Evolutionary conservation across 2,329 filamentous ascomycete genomes (phyloP).

Genomic region (Nigrospora osmanthi): DNA sequence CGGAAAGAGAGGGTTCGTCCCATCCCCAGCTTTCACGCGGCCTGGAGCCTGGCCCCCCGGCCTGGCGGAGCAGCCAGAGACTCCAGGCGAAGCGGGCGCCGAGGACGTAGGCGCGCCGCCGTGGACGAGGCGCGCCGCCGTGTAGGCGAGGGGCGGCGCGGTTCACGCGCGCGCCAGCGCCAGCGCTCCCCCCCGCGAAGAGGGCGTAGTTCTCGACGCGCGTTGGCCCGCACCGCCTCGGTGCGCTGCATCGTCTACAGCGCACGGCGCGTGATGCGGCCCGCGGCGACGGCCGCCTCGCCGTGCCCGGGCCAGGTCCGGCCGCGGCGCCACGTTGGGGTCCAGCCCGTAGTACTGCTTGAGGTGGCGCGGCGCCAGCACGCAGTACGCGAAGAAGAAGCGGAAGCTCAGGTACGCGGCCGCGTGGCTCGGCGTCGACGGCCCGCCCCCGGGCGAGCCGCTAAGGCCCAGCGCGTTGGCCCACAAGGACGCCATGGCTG

Average conservation of each 20-base stretch:
- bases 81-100: constrained; percentile 25
- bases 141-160: constrained; percentile 28
- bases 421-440: constrained; percentile 10
- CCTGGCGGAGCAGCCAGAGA: constrained; percentile 13
- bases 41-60: too few species aligned
- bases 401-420: constrained; percentile 26
- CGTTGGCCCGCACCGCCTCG: constrained; percentile 37
- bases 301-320: constrained; percentile 38
- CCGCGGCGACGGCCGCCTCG: constrained; percentile 29
- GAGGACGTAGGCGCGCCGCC: constrained; percentile 28
- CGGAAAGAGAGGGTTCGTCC: too few species aligned
- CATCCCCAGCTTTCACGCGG: too few species aligned
- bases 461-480: constrained; percentile 18
- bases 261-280: constrained; percentile 32
- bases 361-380: constrained; percentile 31
- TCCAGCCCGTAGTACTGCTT: constrained; percentile 35
- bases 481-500: constrained; percentile 3
- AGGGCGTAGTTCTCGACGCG: constrained; percentile 32
- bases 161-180: constrained; percentile 29
- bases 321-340: constrained; percentile 36
- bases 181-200: constrained; percentile 27
- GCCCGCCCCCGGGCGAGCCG: constrained; percentile 7
- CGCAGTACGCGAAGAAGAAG: constrained; percentile 34
- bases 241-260: constrained; percentile 33
- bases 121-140: constrained; percentile 30